Conservation (phyloP, 2,329 filamentous ascomycete species). For the Aureobasidium sp. region DNA sequence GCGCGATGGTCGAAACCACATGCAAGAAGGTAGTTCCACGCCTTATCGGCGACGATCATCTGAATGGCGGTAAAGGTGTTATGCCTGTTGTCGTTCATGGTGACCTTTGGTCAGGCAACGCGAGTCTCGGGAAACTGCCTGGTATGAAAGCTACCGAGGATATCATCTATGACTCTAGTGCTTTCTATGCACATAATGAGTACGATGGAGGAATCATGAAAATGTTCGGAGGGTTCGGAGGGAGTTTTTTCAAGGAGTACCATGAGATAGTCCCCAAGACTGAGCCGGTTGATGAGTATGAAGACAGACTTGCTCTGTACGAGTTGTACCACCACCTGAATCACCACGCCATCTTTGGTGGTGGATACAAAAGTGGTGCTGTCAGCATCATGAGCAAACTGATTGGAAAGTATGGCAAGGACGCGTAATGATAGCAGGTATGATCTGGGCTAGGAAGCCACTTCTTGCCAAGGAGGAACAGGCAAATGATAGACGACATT, state of each 20-base stretch:
- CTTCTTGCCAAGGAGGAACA: neutral
- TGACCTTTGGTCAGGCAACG: slow-evolving; percentile 90
- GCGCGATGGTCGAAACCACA: slow-evolving; percentile 56
- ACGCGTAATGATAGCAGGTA: neutral
- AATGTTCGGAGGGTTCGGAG: slow-evolving; percentile 88
- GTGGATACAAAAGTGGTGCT: slow-evolving; percentile 67
- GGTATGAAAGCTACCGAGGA: slow-evolving; percentile 54
- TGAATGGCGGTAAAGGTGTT: slow-evolving; percentile 55
- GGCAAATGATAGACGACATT: neutral
- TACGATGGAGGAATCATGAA: slow-evolving; percentile 91
- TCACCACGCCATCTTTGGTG: slow-evolving; percentile 78
- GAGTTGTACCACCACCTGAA: slow-evolving; percentile 87
- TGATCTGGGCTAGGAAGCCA: too few species aligned
- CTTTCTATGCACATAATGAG: slow-evolving; percentile 79
- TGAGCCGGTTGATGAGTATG: slow-evolving; percentile 74
- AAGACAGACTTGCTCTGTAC: slow-evolving; percentile 75
- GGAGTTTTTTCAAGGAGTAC: slow-evolving; percentile 69
- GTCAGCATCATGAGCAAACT: slow-evolving; percentile 72
- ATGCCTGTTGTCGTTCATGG: slow-evolving; percentile 80
- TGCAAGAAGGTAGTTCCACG: slow-evolving; percentile 62
- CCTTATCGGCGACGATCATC: slow-evolving; percentile 60
- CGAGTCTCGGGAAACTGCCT: slow-evolving; percentile 57
- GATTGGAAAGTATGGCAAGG: slow-evolving; percentile 58
- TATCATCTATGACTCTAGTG: slow-evolving; percentile 74
- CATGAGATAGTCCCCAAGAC: slow-evolving; percentile 66